phyloP scores from a whole-genome alignment of 768 basidiomycete genomes.

The Boletus vermiculosoides region DNA sequence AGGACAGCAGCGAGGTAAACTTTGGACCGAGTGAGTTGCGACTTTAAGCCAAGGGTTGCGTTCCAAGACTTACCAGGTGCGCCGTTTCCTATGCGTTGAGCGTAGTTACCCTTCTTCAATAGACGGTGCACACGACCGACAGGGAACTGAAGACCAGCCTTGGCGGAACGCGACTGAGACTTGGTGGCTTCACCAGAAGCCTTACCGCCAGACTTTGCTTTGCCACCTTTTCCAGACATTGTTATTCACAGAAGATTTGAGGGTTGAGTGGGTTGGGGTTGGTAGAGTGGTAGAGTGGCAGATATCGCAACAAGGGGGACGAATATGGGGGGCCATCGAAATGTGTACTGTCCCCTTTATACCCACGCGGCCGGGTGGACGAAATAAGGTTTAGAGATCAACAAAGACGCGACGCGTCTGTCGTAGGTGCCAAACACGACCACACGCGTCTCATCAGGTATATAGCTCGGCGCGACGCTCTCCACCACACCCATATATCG shows the following conservation, averaged over 20 bases:
- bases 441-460: conserved; percentile 36
- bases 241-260: conserved; percentile 5
- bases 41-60: no score
- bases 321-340: conserved; percentile 9
- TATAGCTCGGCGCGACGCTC: conserved; percentile 10
- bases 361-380: conserved; percentile 15
- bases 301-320: background rate
- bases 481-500: conserved; percentile 8
- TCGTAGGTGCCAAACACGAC: conserved; percentile 34
- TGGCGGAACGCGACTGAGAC: conserved; percentile 40
- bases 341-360: conserved; percentile 28
- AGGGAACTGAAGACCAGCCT: conserved; percentile 46
- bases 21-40: conserved; percentile 8
- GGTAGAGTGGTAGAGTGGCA: background rate
- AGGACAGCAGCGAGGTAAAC: conserved; percentile 63
- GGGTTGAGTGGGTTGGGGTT: background rate
- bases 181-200: conserved; percentile 40
- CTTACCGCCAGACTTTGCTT: conserved; percentile 70
- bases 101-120: conserved; percentile 59
- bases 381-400: conserved; percentile 39
- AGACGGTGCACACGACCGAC: conserved; percentile 64
- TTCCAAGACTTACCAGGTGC: conserved; percentile 38
- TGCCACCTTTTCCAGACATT: conserved; percentile 46
- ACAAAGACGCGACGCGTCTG: conserved; percentile 38
- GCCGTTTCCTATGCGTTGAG: conserved; percentile 54